Base-by-base conservation (phyloP, 2,329 filamentous ascomycete species). In the Colletotrichum zoysiae region DNA sequence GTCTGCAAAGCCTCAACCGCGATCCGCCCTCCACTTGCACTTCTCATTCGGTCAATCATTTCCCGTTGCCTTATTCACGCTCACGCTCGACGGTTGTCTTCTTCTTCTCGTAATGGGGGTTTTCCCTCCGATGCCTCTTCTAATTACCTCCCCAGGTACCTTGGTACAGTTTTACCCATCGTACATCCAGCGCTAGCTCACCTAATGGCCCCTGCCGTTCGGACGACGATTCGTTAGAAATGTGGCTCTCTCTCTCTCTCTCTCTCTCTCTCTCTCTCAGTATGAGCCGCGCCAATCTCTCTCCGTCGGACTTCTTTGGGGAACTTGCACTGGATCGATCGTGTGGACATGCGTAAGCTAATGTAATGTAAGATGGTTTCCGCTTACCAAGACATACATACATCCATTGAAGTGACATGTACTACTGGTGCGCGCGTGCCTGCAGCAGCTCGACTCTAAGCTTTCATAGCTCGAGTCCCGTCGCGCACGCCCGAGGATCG, bases 391-490 rank as follows among this genome's bases (percentile, higher is more conserved):
- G 16, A 16, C 30, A 35, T n/a, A 30, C 20, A 30, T 48, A 35
- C 50, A 46, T 18, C n/a, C 42, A 42, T 67, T 26, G n/a, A 35
- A 56, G 50, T 58, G 57, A 68, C 33, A 55, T 26, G 50, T 46
- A 55, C 38, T 53, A 42, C 33, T 46, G 56, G 56, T 58, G 38
- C 38, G 40, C 58, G 68, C 57, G 64, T 62, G 57, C 58, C 68
- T 71, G 68, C 68, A 68, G 57, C 42, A 71, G 44, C 26, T 68
- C 68, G 40, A 51, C 64, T 58, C 44, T 30, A 53, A 68, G 58
- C 58, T 64, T 48, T 53, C 58, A 56, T 55, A 69, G 46, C 59
- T 55, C 44, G 30, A 64, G 51, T 71, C 64, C 26, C 20, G 65
- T 30, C n/a, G 44, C 51, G 44, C 51, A 16, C 35, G 58, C 42